Evolutionary conservation across 257 asterid genomes (phyloP), one percentile per base, ranked within the genome.

Genomic region (Solanum piurae): DNA sequence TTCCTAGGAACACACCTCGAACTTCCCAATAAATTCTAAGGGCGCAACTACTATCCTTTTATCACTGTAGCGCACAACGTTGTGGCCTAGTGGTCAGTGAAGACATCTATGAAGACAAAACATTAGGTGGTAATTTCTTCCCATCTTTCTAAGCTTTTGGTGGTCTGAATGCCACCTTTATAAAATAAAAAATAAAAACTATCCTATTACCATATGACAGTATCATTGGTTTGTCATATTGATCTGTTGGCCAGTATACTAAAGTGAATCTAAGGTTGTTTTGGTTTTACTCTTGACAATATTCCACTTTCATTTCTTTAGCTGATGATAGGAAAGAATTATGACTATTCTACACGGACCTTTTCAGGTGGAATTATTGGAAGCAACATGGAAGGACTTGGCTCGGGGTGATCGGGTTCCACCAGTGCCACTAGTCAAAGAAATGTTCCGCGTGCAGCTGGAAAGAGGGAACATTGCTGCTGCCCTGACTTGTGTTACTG

Each of bases 371-470:
- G 90, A 88, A 83, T 86, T 94, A 71, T 85, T 97, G 93, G 97
- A 95, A 85, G 91, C 85, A 87, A 93, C 98, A 36, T 95, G 99
- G 99, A 89, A 91, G 89, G 93, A 94, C 89, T 92, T 97, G 92
- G 89, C 91, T 36, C 90, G 85, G 62, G 90, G 91, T 3, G 90
- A 89, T 76, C 94, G 94, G 86, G 87, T 73, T 71, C 98, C 95
- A 10, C 97, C 97, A 16, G 92, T 93, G 80, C 87, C 84, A 69
- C 94, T 95, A 71, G 86, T 94, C 23, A 84, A 66, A 13, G 98
- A 94, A 89, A 92, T 95, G 95, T 92, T 95, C 55, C 88, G 92
- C 90, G n/a, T 69, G 91, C 95, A 88, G 88, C 88, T 97, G 90
- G 93, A 91, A 90, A 88, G 91, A 89, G 94, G 94, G 16, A 89